Percentiles rank a stretch among this genome's conserved stretches.
These are phyloP conservation scores for Hypoxylon crocopeplum DNA, from an alignment of 495 filamentous ascomycete genomes.

Conservation along the genomic window DNA sequence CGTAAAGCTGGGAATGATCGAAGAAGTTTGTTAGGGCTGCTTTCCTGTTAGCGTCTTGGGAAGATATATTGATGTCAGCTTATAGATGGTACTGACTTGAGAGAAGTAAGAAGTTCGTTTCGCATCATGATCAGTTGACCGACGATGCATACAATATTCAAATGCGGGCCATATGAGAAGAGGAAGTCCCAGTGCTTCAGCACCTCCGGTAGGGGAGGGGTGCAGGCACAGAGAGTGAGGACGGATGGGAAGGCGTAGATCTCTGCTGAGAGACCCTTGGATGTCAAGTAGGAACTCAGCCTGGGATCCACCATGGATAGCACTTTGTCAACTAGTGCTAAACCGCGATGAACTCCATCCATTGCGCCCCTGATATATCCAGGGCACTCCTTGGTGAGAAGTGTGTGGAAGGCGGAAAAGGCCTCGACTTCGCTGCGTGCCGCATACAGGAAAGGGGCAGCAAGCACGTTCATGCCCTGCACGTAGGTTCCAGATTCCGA, in stretches of 20 bases:
- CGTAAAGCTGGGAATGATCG: slow-evolving; percentile 87
- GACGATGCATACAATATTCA: slow-evolving; percentile 97
- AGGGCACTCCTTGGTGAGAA: slow-evolving; percentile 87
- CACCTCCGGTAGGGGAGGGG: slow-evolving; percentile 95
- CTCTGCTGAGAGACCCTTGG: slow-evolving; percentile 87
- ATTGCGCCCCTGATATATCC: slow-evolving; percentile 95
- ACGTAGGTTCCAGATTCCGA: slow-evolving; percentile 84
- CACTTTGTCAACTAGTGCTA: slow-evolving; percentile 89
- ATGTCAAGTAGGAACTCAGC: slow-evolving; percentile 79
- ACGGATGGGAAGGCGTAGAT: slow-evolving; percentile 98
- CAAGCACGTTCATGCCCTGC: slow-evolving; percentile 99
- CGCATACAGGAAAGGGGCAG: slow-evolving; percentile 94
- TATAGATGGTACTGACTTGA: slow-evolving; percentile 67
- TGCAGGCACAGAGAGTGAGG: slow-evolving; percentile 92
- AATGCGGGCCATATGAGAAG: slow-evolving; percentile 90
- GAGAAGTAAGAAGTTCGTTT: slow-evolving; percentile 78
- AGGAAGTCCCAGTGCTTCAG: slow-evolving; percentile 97
- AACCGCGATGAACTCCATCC: slow-evolving; percentile 94
- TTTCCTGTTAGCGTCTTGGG: slow-evolving; percentile 20
- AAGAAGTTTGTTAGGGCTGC: slow-evolving; percentile 87
- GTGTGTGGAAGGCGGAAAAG: slow-evolving; percentile 86
- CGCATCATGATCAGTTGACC: slow-evolving; percentile 91
- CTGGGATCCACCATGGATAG: slow-evolving; percentile 89
- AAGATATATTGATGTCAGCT: background rate
- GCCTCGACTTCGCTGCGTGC: slow-evolving; percentile 94